Conservation (phyloP, 805 yeast genomes). For the Cyberlindnera mississippiensis region DNA sequence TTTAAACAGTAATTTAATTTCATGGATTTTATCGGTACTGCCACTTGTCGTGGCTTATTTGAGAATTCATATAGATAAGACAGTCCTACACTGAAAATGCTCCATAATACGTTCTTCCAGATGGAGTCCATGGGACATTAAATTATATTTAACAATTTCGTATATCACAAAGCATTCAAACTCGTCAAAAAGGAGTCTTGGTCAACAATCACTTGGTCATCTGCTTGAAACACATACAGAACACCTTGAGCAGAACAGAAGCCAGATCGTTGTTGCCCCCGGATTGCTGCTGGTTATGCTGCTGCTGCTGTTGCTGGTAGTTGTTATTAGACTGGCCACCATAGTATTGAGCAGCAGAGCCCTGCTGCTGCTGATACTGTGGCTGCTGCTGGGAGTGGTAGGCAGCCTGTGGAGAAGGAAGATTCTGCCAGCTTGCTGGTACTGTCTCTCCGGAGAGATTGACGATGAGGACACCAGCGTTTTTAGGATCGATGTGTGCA, state of each 20-base stretch:
- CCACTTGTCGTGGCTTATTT: no score
- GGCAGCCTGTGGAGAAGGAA: slow-evolving; percentile 23
- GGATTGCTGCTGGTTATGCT: slow-evolving; percentile 17
- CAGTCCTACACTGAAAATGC: no score
- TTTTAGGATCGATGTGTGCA: slow-evolving; percentile 61
- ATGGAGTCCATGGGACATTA: no score
- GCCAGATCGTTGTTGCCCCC: slow-evolving; percentile 16
- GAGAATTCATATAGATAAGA: no score
- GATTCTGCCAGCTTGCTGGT: slow-evolving; percentile 34
- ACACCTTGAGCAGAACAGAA: slow-evolving; percentile 25
- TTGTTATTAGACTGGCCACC: slow-evolving; percentile 15
- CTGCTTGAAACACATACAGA: slow-evolving; percentile 35
- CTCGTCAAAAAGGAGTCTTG: no score
- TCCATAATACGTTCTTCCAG: no score
- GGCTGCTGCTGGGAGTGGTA: slow-evolving; percentile 18
- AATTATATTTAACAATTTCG: no score
- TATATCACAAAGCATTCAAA: neutral
- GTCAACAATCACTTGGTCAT: slow-evolving; percentile 12
- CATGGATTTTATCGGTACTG: no score
- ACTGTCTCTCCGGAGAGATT: slow-evolving; percentile 49
- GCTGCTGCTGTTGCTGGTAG: slow-evolving; percentile 16
- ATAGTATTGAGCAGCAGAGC: slow-evolving; percentile 14
- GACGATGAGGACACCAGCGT: slow-evolving; percentile 77
- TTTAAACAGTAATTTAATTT: no score
- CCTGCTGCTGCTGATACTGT: slow-evolving; percentile 19